Evolutionary conservation across 495 filamentous ascomycete genomes (phyloP).

Genomic region (Lophiotrema nucula): DNA sequence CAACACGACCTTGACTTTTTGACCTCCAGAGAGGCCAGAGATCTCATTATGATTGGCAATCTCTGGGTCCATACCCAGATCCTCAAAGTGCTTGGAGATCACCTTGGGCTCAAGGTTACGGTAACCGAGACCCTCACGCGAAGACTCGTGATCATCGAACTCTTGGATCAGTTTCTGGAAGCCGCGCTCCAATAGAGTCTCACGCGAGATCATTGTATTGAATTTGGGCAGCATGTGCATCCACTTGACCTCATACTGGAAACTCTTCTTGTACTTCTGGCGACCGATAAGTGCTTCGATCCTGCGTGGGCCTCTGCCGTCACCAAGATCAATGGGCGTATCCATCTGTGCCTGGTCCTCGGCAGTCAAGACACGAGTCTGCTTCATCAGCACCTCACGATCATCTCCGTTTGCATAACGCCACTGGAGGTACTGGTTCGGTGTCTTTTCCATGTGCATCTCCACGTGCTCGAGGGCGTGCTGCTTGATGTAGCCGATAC

Average conservation of each 20-base stretch:
- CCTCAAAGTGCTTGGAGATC: constrained; percentile 97
- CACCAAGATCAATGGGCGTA: constrained; percentile 76
- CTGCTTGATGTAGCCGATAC: constrained; percentile 99
- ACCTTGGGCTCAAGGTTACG: constrained; percentile 86
- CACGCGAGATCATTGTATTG: constrained; percentile 89
- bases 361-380: constrained; percentile 84
- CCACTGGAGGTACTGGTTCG: constrained; percentile 98
- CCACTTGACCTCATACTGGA: constrained; percentile 99
- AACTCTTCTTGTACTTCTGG: constrained; percentile 98
- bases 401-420: constrained; percentile 96
- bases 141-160: constrained; percentile 97
- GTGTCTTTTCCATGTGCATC: constrained; percentile 99
- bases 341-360: constrained; percentile 89
- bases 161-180: constrained; percentile 94
- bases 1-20: constrained; percentile 98
- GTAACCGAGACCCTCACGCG: constrained; percentile 94
- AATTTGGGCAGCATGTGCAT: constrained; percentile 78
- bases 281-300: constrained; percentile 90
- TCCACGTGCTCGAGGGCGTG: constrained; percentile 98
- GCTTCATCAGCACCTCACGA: constrained; percentile 95
- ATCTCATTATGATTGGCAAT: constrained; percentile 99
- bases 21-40: constrained; percentile 93
- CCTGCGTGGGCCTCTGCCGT: constrained; percentile 73
- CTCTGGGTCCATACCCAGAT: constrained; percentile 91
- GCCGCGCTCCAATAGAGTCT: constrained; percentile 80